Conservation (phyloP, 768 basidiomycete genomes). For the Trichaptum fuscoviolaceum region DNA sequence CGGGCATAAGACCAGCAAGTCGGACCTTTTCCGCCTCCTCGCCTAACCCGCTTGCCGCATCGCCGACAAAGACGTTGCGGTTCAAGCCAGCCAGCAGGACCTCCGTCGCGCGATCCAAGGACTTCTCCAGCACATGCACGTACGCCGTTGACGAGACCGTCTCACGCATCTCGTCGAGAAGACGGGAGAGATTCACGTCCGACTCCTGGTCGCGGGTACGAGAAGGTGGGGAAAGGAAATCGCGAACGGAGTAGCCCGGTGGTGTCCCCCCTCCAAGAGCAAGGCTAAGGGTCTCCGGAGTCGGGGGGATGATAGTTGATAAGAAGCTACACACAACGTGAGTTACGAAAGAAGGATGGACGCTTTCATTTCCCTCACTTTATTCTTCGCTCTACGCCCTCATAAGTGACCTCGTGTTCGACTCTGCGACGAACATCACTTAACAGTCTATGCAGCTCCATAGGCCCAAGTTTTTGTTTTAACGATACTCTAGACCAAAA, state of each 20-base stretch:
- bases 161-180: conserved; percentile 65
- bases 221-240: conserved; percentile 21
- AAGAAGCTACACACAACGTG: conserved; percentile 48
- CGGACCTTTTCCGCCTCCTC: conserved; percentile 48
- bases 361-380: conserved; percentile 32
- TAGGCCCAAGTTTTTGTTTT: conserved; percentile 64
- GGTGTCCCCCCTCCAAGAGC: conserved; percentile 54
- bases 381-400: conserved; percentile 51
- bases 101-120: conserved; percentile 64
- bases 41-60: conserved; percentile 16
- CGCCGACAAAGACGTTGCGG: conserved; percentile 52
- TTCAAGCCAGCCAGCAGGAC: conserved; percentile 61
- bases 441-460: conserved; percentile 65
- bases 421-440: conserved; percentile 71
- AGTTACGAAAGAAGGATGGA: conserved; percentile 7
- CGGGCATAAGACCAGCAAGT: conserved; percentile 77
- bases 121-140: conserved; percentile 60
- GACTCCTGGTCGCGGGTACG: conserved; percentile 25
- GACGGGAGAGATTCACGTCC: conserved; percentile 47
- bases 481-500: conserved; percentile 66
- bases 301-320: conserved; percentile 70
- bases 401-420: conserved; percentile 64
- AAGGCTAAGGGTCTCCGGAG: conserved; percentile 63
- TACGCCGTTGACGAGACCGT: conserved; percentile 69
- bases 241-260: background rate